A percentile compares a stretch with the other conserved stretches of the same genome.
These are phyloP conservation scores for Macadamia tetraphylla DNA, from an alignment of 164 flowering plant species.

Conservation along the genomic window DNA sequence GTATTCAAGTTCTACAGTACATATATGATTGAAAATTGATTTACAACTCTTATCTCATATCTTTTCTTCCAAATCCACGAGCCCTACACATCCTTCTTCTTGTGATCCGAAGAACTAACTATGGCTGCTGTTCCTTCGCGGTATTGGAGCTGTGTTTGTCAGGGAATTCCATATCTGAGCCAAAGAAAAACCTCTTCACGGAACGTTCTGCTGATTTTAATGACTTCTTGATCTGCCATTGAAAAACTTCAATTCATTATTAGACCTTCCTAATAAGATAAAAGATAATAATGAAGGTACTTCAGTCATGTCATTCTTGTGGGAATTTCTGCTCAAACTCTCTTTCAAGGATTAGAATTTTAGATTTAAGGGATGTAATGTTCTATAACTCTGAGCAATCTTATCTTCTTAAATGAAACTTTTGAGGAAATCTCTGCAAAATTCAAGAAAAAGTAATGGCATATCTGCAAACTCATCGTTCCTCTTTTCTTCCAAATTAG, in stretches of 20 bases:
- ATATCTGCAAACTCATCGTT: no score
- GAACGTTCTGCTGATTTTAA: conserved; percentile 52
- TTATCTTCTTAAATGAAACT: no score
- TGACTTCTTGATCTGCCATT: conserved; percentile 54
- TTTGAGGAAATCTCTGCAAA: no score
- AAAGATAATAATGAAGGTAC: neutral
- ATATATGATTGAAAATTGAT: no score
- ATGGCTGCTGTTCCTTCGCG: conserved; percentile 10
- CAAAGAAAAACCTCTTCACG: conserved; percentile 44
- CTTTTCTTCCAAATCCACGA: no score
- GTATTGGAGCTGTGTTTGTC: conserved; percentile 13
- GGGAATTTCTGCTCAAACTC: no score
- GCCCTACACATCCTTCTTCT: neutral
- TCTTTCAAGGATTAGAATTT: no score
- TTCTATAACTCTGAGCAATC: neutral
- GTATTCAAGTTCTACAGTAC: no score
- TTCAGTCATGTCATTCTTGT: no score
- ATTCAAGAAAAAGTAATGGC: no score
- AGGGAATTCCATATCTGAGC: conserved; percentile 28
- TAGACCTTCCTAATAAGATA: conserved; percentile 2
- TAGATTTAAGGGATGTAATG: no score
- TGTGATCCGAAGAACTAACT: neutral
- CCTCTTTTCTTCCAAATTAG: no score
- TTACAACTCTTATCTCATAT: neutral
- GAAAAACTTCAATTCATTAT: conserved; percentile 11